Evolutionary conservation across 2,329 filamentous ascomycete genomes (phyloP).

Genomic region (Cyphellophora attinorum): DNA sequence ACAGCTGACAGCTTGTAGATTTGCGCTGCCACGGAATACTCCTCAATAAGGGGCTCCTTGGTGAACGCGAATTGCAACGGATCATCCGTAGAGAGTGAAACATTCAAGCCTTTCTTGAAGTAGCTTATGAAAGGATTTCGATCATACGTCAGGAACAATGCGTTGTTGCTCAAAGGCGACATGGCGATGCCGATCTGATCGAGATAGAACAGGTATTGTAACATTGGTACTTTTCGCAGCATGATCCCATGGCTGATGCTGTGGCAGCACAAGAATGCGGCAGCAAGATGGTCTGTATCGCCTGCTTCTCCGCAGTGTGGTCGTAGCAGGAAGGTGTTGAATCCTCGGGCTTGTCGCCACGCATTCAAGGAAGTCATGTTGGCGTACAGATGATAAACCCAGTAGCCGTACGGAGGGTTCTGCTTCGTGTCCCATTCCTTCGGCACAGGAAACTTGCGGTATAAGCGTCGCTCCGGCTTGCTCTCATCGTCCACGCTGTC

Average conservation of each 20-base stretch:
- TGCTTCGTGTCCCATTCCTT: constrained; percentile 83
- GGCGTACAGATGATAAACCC: constrained; percentile 94
- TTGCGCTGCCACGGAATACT: constrained; percentile 94
- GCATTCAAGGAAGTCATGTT: constrained; percentile 89
- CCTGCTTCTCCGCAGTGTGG: constrained; percentile 96
- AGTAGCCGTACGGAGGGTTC: constrained; percentile 97
- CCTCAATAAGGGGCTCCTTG: constrained; percentile 94
- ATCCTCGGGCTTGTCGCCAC: constrained; percentile 81
- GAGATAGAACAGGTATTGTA: constrained; percentile 96
- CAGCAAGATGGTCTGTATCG: constrained; percentile 90
- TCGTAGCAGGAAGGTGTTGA: constrained; percentile 88
- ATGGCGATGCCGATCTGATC: constrained; percentile 98
- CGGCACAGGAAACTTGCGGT: constrained; percentile 87
- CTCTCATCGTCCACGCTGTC: constrained; percentile 98
- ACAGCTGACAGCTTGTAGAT: constrained; percentile 96
- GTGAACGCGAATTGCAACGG: constrained; percentile 97
- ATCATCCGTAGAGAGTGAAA: constrained; percentile 92
- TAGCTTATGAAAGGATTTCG: constrained; percentile 94
- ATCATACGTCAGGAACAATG: constrained; percentile 90
- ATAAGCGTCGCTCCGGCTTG: constrained; percentile 88
- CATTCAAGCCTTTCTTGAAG: constrained; percentile 88
- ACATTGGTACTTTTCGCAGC: constrained; percentile 81
- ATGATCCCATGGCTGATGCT: constrained; percentile 94
- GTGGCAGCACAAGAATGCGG: constrained; percentile 83
- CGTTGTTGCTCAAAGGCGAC: constrained; percentile 98